Evolutionary conservation across 768 basidiomycete species (phyloP).

Genomic region (Sarcodon aspratus): DNA sequence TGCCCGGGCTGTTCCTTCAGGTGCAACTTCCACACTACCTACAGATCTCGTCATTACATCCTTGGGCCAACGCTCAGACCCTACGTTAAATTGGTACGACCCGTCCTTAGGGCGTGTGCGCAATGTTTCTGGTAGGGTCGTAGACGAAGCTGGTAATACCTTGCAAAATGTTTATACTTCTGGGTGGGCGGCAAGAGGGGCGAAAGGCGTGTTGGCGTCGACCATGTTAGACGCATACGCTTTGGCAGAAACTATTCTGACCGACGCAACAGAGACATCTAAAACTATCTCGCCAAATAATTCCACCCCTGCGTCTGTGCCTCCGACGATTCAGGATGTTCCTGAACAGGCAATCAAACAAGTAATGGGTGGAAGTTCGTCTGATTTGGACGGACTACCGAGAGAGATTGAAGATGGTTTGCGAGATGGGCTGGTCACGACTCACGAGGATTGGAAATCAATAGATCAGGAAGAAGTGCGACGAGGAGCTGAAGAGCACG

Average conservation of each 20-base stretch:
- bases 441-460: conserved; percentile 65
- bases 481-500: conserved; percentile 29
- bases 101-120: conserved; percentile 42
- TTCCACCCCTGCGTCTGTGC: conserved; percentile 1
- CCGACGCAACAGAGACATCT: conserved; percentile 31
- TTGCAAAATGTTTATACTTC: conserved; percentile 73
- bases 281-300: neutral
- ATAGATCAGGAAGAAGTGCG: conserved; percentile 64
- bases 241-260: conserved; percentile 59
- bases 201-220: conserved; percentile 81
- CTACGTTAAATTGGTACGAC: conserved; percentile 48
- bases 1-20: conserved; percentile 43
- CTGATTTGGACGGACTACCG: conserved; percentile 31
- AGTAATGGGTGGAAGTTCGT: conserved; percentile 7
- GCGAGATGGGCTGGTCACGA: conserved; percentile 33
- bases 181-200: conserved; percentile 90
- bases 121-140: conserved; percentile 37
- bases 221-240: conserved; percentile 91
- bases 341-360: neutral
- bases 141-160: conserved; percentile 20
- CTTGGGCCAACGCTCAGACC: conserved; percentile 75
- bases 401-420: conserved; percentile 32
- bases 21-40: conserved; percentile 32
- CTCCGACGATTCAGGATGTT: neutral
- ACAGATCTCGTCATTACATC: conserved; percentile 83